Evolutionary conservation across 306 rosid genomes (phyloP), one percentile per base, ranked within the genome.

Genomic region (Castanea sativa): DNA sequence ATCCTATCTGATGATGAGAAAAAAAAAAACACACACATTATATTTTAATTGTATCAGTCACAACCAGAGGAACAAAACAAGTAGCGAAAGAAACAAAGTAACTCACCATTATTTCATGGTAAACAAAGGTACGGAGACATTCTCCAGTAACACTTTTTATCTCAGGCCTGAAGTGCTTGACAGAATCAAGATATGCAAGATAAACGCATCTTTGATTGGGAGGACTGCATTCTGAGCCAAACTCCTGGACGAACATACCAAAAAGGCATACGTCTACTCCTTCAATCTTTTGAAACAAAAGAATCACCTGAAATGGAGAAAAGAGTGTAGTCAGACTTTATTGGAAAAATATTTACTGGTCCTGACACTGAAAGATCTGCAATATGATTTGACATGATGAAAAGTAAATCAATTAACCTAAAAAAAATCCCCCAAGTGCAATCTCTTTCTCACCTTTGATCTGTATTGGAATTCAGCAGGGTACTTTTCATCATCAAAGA

Each of bases 91-190:
- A 51, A 60, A 58, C 52, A 3, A 73, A 76, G 20, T 67, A 67
- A 68, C 75, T 19, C 81, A 90, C 94, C 90, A 92, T 18, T 71
- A 92, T 82, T 82, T 93, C 94, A 63, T 93, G 97, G 74, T 91
- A 93, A 78, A 88, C 91, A 35, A 91, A 84, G 10, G 94, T 91
- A 10, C 97, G 92, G 65, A 91, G 92, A 73, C 94, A 86, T 84
- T 87, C 94, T 79, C 90, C 90, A 21, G 70, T 68, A 30, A n/a
- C 23, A 4, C 85, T 30, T 49, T 43, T 30, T 67, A 80, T 83
- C 76, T 81, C 76, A 20, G 97, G 96, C 78, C 83, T 86, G 80
- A 93, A 93, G 81, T 91, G 80, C 88, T 89, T 89, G 2, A 87
- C 86, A 6, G 94, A 93, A 81, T 93, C 96, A 25, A 93, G 85